phyloP scores from a whole-genome alignment of 1,139 yeast genomes.

The Taphrina sp. region DNA sequence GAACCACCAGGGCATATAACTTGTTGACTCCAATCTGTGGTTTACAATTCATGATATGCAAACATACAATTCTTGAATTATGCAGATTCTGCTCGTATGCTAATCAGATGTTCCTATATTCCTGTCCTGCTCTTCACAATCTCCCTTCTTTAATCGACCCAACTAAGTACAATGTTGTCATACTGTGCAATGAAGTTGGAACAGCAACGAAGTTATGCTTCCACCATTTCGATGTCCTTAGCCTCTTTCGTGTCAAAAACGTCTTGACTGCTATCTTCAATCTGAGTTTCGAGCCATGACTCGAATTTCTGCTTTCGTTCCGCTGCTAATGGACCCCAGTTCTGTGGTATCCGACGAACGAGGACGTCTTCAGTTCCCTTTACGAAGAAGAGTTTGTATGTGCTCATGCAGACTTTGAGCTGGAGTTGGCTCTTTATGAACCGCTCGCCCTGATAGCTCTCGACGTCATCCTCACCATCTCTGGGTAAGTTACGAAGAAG shows the following conservation, averaged over 20 bases:
- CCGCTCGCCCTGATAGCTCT: constrained; percentile 4
- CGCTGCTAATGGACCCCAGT: not conserved
- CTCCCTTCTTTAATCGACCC: not conserved
- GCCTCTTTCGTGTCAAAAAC: constrained; percentile 1
- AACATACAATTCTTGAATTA: too few relatives aligned
- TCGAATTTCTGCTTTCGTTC: not conserved
- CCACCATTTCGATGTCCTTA: constrained; percentile 13
- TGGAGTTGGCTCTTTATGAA: constrained; percentile 58
- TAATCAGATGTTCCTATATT: too few relatives aligned
- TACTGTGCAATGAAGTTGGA: too few relatives aligned
- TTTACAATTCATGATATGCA: too few relatives aligned
- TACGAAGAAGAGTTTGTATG: constrained; percentile 79
- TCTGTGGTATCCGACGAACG: not conserved
- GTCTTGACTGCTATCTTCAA: not conserved
- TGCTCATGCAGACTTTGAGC: constrained; percentile 75
- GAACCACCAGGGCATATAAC: too few relatives aligned
- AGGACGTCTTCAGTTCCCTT: constrained; percentile 65
- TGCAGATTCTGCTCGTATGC: too few relatives aligned
- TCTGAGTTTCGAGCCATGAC: constrained; percentile 2
- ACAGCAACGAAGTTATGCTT: too few relatives aligned
- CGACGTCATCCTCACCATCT: constrained; percentile 40
- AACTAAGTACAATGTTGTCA: too few relatives aligned
- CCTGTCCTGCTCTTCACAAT: not conserved
- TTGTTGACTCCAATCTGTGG: too few relatives aligned
- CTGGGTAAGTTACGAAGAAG: constrained; percentile 53